These are phyloP conservation scores for Nigrospora oryzae DNA, from an alignment of 2,329 filamentous ascomycete genomes.

Conservation along the genomic window DNA sequence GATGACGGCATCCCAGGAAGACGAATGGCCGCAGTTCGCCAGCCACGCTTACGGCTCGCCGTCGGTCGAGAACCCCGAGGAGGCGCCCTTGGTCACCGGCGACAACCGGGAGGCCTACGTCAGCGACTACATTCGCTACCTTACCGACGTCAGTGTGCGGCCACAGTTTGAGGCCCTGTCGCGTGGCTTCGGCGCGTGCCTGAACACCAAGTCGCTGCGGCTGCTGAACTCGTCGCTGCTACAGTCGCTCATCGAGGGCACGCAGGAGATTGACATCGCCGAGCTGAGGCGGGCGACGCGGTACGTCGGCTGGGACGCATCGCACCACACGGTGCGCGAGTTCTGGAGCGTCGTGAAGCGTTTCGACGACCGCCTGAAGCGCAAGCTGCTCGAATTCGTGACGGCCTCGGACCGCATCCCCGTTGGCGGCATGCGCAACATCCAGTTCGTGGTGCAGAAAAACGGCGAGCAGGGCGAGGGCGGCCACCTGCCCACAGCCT, in stretches of 20 bases:
- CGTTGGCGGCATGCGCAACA: conserved; percentile 71
- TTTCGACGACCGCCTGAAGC: conserved; percentile 62
- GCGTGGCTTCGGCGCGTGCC: conserved; percentile 68
- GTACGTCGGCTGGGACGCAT: conserved; percentile 74
- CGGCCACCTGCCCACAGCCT: conserved; percentile 69
- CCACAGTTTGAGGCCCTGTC: conserved; percentile 76
- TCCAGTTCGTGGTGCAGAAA: conserved; percentile 77
- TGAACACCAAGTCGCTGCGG: conserved; percentile 60
- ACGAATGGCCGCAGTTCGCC: conserved; percentile 46
- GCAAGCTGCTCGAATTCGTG: conserved; percentile 81
- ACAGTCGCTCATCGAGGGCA: conserved; percentile 74
- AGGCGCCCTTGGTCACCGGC: conserved; percentile 70
- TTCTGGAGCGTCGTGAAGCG: conserved; percentile 77
- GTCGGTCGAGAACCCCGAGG: conserved; percentile 31
- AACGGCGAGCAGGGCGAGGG: conserved; percentile 53
- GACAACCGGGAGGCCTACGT: conserved; percentile 73
- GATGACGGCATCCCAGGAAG: conserved; percentile 37
- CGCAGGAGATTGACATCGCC: conserved; percentile 68
- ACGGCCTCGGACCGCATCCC: conserved; percentile 88
- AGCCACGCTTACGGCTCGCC: conserved; percentile 13
- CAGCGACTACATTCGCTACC: conserved; percentile 74
- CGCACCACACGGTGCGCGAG: conserved; percentile 60
- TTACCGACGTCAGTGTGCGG: conserved; percentile 68
- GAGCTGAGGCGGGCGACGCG: conserved; percentile 63
- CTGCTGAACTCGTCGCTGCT: conserved; percentile 66